phyloP scores from a whole-genome alignment of 495 filamentous ascomycete species.

The Penicillium coffeae region DNA sequence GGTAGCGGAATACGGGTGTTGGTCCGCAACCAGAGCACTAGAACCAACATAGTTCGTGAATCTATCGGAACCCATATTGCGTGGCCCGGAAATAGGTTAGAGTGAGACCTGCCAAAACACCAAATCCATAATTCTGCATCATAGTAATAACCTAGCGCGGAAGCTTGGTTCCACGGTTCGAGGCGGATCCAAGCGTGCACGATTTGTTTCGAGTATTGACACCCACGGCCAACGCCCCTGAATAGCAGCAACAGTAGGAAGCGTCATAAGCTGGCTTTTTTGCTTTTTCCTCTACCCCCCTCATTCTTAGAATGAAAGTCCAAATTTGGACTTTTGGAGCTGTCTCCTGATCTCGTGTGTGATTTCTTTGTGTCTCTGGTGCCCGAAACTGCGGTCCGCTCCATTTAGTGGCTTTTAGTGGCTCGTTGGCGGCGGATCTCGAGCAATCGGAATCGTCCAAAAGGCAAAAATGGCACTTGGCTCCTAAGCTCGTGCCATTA shows the following conservation, averaged over 20 bases:
- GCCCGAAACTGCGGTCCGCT: neutral
- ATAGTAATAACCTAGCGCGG: neutral
- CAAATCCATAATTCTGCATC: neutral
- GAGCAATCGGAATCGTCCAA: constrained; percentile 9
- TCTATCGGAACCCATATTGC: too few relatives aligned
- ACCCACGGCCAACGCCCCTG: too few relatives aligned
- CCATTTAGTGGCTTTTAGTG: constrained; percentile 4
- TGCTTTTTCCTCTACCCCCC: neutral
- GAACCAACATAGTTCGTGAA: too few relatives aligned
- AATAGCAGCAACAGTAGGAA: too few relatives aligned
- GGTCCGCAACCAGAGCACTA: too few relatives aligned
- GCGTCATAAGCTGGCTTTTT: neutral
- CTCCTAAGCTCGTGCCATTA: constrained; percentile 17
- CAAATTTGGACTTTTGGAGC: constrained; percentile 3
- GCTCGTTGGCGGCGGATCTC: neutral
- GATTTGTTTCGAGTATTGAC: neutral
- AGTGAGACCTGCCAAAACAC: neutral
- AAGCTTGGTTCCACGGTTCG: neutral
- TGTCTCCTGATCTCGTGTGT: neutral
- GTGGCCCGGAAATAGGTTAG: neutral
- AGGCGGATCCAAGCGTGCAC: neutral
- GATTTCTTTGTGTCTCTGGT: neutral
- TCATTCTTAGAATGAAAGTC: too few relatives aligned
- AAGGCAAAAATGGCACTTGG: constrained; percentile 15
- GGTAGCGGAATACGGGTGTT: neutral